Conservation (phyloP, 2,329 filamentous ascomycete species). For the Fusarium coicis region DNA sequence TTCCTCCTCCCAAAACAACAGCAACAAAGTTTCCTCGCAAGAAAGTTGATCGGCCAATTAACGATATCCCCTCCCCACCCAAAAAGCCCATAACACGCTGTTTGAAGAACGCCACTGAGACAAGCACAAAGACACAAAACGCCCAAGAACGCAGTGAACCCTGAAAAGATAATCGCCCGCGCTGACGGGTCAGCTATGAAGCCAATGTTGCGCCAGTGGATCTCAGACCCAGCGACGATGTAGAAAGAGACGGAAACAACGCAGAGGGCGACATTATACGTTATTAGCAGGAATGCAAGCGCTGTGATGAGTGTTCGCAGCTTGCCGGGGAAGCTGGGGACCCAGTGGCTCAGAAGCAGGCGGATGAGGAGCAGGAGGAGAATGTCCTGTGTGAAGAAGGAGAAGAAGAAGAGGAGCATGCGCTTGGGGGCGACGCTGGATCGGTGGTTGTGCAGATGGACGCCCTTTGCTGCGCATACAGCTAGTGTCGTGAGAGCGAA, state of each 20-base stretch:
- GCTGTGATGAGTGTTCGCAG: constrained; percentile 25
- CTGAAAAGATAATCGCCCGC: constrained; percentile 48
- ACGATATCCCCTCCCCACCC: constrained; percentile 45
- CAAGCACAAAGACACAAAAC: constrained; percentile 34
- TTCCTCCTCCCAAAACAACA: constrained; percentile 4
- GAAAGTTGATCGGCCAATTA: constrained; percentile 41
- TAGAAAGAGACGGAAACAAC: constrained; percentile 48
- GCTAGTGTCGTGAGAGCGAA: constrained; percentile 48
- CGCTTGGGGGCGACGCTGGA: constrained; percentile 45
- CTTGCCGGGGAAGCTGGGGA: constrained; percentile 32
- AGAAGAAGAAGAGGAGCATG: constrained; percentile 47
- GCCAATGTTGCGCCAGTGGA: constrained; percentile 52
- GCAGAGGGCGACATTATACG: constrained; percentile 40
- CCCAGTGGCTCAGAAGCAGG: constrained; percentile 45
- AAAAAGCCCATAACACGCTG: constrained; percentile 41
- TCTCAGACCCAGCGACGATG: constrained; percentile 48
- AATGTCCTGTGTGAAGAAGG: constrained; percentile 51
- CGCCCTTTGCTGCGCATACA: constrained; percentile 46
- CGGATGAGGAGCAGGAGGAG: constrained; percentile 47
- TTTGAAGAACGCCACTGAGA: constrained; percentile 43
- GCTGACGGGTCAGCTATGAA: constrained; percentile 48
- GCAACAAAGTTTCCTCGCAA: constrained; percentile 10
- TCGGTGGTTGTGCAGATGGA: constrained; percentile 49
- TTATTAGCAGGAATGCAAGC: constrained; percentile 30
- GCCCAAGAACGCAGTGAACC: constrained; percentile 44